Base-by-base conservation (phyloP, 352 stramenopile species). In the Blastocystis sp. region DNA sequence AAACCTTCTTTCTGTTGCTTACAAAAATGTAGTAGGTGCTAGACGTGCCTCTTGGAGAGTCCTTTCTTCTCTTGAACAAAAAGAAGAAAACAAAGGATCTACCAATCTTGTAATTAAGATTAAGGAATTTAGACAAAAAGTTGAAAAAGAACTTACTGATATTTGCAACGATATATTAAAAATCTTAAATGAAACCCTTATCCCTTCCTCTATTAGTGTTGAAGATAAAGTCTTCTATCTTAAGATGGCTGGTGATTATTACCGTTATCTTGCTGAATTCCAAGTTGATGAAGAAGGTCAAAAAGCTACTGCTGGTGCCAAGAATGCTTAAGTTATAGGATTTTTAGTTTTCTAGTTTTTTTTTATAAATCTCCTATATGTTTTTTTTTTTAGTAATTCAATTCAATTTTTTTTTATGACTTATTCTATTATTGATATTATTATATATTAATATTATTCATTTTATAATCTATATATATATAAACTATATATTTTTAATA, bases 221-320 rank as follows among this genome's bases (percentile, higher is more conserved):
- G 90, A 98, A 71, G 87, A 84, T 72, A 94, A 95, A 77, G 88
- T 97, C 10, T 98, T 97, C 71, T 96, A 96, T 81, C 95, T 94
- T 83, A 98, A 98, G 82, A 97, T 96, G 86, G 95, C 95, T 79
- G 89, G 89, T 48, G 89, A 98, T 77, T 97, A 98, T 80, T 84
- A 96, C 79, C 86, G 91, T 66, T 98, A 95, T 75, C 75, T 97
- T 57, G 90, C 86, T 54, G 89, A 97, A 74, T 96, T 97, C 78
- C 88, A 95, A 75, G 77, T 77, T 45, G 86, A 84, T 24, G 87
- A 95, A 25, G 77, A 81, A 52, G 83, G 87, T 59, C 94, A 93
- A 73, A 80, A 89, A 59, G 90, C 77, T 37, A 88, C 84, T 21
- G 71, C 68, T 24, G 68, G 79, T 28, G 49, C 49, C 9, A 40